These are phyloP conservation scores for Lasiosphaeris hirsuta DNA, from an alignment of 495 filamentous ascomycete genomes.

Conservation along the genomic window DNA sequence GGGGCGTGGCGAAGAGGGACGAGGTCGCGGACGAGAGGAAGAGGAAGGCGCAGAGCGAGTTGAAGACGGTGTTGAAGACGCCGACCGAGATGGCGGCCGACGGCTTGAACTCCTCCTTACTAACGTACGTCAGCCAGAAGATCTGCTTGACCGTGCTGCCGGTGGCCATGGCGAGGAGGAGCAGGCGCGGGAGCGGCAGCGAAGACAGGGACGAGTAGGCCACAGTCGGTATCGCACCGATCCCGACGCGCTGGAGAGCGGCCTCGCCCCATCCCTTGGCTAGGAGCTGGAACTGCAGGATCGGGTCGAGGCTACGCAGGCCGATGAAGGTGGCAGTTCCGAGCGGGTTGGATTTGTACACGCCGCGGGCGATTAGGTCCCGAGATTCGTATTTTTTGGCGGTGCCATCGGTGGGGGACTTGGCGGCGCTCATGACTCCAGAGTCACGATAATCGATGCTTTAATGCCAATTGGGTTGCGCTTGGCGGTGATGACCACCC, in stretches of 20 bases:
- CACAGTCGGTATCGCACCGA: constrained; percentile 14
- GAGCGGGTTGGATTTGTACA: constrained; percentile 40
- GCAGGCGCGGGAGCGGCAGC: constrained; percentile 29
- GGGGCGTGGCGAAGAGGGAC: constrained; percentile 24
- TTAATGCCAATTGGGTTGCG: too few species aligned
- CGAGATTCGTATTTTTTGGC: background rate
- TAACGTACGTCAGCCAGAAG: constrained; percentile 39
- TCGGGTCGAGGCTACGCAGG: constrained; percentile 53
- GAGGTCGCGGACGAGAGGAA: constrained; percentile 41
- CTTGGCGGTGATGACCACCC: too few species aligned
- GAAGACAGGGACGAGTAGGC: constrained; percentile 14
- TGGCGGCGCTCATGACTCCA: background rate
- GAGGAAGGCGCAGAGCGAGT: constrained; percentile 45
- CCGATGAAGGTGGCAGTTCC: constrained; percentile 55
- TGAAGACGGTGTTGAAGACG: constrained; percentile 46
- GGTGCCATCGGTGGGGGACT: background rate
- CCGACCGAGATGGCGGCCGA: constrained; percentile 32
- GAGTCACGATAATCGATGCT: too few species aligned
- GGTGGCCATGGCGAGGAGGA: constrained; percentile 49
- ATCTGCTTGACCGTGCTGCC: constrained; percentile 51
- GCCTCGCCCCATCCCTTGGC: constrained; percentile 22
- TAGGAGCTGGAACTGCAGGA: constrained; percentile 54
- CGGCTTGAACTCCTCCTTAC: constrained; percentile 43
- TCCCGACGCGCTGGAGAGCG: constrained; percentile 20
- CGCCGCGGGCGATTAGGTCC: constrained; percentile 35